Evolutionary conservation across 108 stramenopile species (phyloP).

Genomic region (Pseudonitzschia pungens): DNA sequence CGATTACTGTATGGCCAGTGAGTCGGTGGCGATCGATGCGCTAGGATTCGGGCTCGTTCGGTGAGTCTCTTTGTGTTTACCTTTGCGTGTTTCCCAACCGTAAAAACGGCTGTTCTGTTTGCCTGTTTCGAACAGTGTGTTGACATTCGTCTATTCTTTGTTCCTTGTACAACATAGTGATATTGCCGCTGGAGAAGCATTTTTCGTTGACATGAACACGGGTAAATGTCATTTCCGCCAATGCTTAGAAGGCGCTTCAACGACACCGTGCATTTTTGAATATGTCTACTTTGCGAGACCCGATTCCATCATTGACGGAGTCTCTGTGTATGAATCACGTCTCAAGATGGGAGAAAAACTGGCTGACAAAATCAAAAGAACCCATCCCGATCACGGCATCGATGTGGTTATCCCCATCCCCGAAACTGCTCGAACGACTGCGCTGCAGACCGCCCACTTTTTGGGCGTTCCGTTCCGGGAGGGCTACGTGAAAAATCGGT

Average conservation of each 20-base stretch:
- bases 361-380: slow-evolving; percentile 78
- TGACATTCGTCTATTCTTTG: neutral
- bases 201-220: slow-evolving; percentile 80
- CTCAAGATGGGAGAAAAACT: slow-evolving; percentile 98
- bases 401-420: slow-evolving; percentile 98
- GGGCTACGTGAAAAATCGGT: slow-evolving; percentile 99
- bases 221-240: slow-evolving; percentile 72
- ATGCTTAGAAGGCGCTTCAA: slow-evolving; percentile 46
- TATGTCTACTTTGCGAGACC: slow-evolving; percentile 99
- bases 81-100: neutral
- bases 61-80: slow-evolving; percentile 23
- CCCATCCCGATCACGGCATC: slow-evolving; percentile 89
- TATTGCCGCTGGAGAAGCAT: slow-evolving; percentile 92
- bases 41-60: slow-evolving; percentile 90
- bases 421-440: slow-evolving; percentile 94
- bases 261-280: slow-evolving; percentile 97
- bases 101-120: neutral
- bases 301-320: slow-evolving; percentile 98
- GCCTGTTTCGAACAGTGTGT: neutral
- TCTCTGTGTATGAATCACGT: slow-evolving; percentile 94
- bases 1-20: slow-evolving; percentile 92
- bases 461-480: slow-evolving; percentile 92
- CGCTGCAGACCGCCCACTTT: slow-evolving; percentile 89
- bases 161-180: slow-evolving; percentile 54
- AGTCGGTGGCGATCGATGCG: slow-evolving; percentile 98